These are phyloP conservation scores for Lepraria neglecta DNA, from an alignment of 495 filamentous ascomycete genomes.

Conservation along the genomic window DNA sequence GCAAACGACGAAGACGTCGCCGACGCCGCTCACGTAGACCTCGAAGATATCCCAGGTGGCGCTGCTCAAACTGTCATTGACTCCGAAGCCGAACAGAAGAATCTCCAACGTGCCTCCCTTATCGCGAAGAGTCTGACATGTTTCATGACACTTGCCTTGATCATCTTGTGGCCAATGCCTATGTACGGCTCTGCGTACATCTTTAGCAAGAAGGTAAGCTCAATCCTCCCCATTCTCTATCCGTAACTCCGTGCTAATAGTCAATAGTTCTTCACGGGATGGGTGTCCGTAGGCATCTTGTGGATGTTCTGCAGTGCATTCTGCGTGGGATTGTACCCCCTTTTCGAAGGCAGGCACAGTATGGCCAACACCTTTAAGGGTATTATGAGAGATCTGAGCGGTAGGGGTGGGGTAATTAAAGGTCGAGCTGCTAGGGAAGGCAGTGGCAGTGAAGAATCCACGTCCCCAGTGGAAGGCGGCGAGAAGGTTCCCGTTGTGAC, in stretches of 20 bases:
- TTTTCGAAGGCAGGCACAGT: slow-evolving; percentile 72
- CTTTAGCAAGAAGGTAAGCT: slow-evolving; percentile 61
- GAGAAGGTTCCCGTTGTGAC: slow-evolving; percentile 6
- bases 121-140: slow-evolving; percentile 75
- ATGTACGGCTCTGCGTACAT: slow-evolving; percentile 85
- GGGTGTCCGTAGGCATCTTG: slow-evolving; percentile 77
- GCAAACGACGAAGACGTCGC: slow-evolving; percentile 78
- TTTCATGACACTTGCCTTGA: slow-evolving; percentile 64
- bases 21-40: slow-evolving; percentile 59
- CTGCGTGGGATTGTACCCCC: slow-evolving; percentile 73
- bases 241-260: not conserved
- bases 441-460: slow-evolving; percentile 17
- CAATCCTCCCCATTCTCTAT: not conserved
- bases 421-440: slow-evolving; percentile 16
- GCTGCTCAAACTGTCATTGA: slow-evolving; percentile 42
- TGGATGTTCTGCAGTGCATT: slow-evolving; percentile 76
- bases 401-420: slow-evolving; percentile 35
- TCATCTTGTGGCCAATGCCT: slow-evolving; percentile 92
- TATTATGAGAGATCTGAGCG: slow-evolving; percentile 64
- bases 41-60: slow-evolving; percentile 61
- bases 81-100: slow-evolving; percentile 47
- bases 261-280: slow-evolving; percentile 74
- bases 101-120: slow-evolving; percentile 64
- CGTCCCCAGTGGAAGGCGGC: not conserved
- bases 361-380: slow-evolving; percentile 57